Conservation (phyloP, 768 basidiomycete species). For the Suillus hirtellus region DNA sequence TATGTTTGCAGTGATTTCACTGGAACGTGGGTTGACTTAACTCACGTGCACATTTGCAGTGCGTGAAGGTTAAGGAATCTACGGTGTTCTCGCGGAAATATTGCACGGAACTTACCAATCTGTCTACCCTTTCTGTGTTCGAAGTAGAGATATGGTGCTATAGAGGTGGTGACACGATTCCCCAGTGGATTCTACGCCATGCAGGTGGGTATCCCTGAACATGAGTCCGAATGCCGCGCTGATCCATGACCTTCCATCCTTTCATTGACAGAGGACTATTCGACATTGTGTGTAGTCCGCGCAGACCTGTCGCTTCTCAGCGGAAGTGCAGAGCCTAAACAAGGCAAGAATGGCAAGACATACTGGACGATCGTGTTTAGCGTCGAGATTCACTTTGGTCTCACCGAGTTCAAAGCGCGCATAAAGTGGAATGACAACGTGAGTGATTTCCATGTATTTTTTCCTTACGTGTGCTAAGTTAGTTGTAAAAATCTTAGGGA, state of each 20-base stretch:
- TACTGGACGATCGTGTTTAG: constrained; percentile 87
- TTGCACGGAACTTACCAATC: constrained; percentile 76
- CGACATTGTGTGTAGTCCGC: constrained; percentile 75
- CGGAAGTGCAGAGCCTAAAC: constrained; percentile 68
- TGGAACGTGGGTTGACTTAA: constrained; percentile 14
- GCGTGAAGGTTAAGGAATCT: constrained; percentile 77
- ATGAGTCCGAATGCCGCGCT: constrained; percentile 1
- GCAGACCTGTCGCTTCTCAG: constrained; percentile 75
- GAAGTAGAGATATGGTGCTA: constrained; percentile 87
- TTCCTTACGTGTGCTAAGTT: constrained; percentile 9
- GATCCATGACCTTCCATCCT: constrained; percentile 8
- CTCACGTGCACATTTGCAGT: constrained; percentile 34
- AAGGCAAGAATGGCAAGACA: constrained; percentile 61
- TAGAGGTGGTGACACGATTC: constrained; percentile 68
- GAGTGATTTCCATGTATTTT: constrained; percentile 29
- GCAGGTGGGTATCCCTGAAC: constrained; percentile 31
- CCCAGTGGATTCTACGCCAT: constrained; percentile 72
- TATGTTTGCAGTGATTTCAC: constrained; percentile 33
- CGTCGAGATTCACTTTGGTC: constrained; percentile 79
- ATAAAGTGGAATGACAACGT: constrained; percentile 85
- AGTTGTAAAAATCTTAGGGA: constrained; percentile 42
- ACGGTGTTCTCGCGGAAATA: constrained; percentile 82
- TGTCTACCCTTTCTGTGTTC: constrained; percentile 75
- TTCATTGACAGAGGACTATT: constrained; percentile 56
- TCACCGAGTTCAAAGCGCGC: constrained; percentile 80